Evolutionary conservation across 257 asterid genomes (phyloP).

Genomic region (Nicotiana attenuata): DNA sequence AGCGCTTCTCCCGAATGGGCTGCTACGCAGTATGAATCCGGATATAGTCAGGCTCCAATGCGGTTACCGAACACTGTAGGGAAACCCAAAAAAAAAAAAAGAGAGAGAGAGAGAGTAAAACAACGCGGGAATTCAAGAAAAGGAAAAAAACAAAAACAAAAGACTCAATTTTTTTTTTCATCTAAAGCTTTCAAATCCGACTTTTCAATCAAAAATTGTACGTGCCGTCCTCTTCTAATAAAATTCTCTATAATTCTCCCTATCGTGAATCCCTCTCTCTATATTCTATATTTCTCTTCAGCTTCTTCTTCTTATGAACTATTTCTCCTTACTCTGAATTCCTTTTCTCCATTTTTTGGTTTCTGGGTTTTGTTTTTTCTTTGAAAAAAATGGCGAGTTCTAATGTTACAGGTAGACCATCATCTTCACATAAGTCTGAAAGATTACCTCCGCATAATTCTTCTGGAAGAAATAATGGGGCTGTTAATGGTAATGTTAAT

Average conservation of each 20-base stretch:
- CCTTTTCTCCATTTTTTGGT: neutral
- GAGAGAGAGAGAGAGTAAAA: too few species aligned
- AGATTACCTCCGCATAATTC: slow-evolving; percentile 30
- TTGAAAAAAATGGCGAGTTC: slow-evolving; percentile 34
- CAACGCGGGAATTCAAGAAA: neutral
- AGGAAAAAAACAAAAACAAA: neutral
- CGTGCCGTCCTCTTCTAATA: slow-evolving; percentile 14
- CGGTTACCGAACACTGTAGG: too few species aligned
- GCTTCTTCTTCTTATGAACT: neutral
- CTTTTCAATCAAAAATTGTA: neutral
- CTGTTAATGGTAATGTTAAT: neutral
- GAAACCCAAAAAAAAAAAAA: too few species aligned
- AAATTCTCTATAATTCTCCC: neutral
- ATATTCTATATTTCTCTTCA: neutral
- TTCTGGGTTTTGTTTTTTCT: neutral
- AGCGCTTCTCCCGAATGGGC: too few species aligned
- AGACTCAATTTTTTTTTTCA: neutral
- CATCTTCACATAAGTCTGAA: slow-evolving; percentile 34
- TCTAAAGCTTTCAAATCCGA: neutral
- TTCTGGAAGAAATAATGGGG: neutral
- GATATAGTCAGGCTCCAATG: too few species aligned
- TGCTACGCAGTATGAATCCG: too few species aligned
- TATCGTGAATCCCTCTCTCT: slow-evolving; percentile 11
- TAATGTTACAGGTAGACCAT: slow-evolving; percentile 32
- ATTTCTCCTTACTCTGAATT: neutral